These are phyloP conservation scores for Agapanthus africanus DNA, from an alignment of 106 monocot genomes.

Conservation along the genomic window DNA sequence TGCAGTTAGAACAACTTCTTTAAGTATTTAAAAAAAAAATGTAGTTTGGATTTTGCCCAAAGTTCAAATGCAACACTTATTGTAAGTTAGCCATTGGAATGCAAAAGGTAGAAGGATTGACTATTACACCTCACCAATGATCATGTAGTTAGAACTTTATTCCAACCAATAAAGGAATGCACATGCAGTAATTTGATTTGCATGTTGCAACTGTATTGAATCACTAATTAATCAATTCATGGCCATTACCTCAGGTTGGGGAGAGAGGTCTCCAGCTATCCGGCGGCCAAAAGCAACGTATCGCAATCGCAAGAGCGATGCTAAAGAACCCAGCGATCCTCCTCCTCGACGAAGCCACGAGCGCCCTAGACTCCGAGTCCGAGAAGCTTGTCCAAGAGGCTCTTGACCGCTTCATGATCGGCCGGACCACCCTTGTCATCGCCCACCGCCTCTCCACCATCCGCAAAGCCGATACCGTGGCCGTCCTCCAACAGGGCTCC, in stretches of 20 bases:
- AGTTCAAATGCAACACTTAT: too few relatives aligned
- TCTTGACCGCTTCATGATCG: conserved; percentile 96
- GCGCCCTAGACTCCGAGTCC: conserved; percentile 91
- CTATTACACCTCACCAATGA: too few relatives aligned
- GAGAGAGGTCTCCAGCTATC: conserved; percentile 92
- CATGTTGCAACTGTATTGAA: too few relatives aligned
- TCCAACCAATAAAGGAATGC: too few relatives aligned
- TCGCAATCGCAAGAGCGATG: conserved; percentile 99
- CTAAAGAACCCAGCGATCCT: conserved; percentile 94
- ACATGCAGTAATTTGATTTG: too few relatives aligned
- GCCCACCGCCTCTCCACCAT: conserved; percentile 95
- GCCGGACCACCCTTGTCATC: conserved; percentile 91
- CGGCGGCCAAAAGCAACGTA: conserved; percentile 94
- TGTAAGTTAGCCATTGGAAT: too few relatives aligned
- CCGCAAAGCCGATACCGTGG: conserved; percentile 84
- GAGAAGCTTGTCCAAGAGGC: conserved; percentile 98
- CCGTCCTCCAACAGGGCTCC: conserved; percentile 65
- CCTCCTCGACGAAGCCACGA: conserved; percentile 89
- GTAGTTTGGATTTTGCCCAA: too few relatives aligned
- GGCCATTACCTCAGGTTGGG: conserved; percentile 49
- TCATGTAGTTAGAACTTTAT: too few relatives aligned
- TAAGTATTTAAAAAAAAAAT: too few relatives aligned
- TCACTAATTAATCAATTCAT: not conserved
- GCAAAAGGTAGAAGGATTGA: too few relatives aligned
- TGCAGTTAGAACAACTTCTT: too few relatives aligned